Percentiles rank a stretch among this genome's conserved stretches.
Conservation (phyloP, 2,329 filamentous ascomycete genomes). For the Ustulina deusta region DNA sequence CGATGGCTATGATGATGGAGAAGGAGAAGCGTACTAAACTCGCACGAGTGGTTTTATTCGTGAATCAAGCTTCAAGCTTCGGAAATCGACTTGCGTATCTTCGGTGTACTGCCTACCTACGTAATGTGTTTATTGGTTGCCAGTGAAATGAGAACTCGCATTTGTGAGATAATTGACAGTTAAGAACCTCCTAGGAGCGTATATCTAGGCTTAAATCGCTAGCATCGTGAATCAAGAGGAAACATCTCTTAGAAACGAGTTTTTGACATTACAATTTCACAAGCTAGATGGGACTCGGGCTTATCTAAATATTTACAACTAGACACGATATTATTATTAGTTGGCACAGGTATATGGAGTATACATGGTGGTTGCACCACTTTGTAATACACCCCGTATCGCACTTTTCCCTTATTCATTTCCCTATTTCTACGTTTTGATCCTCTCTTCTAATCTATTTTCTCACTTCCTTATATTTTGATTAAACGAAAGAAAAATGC, state of each 20-base stretch:
- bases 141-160: not conserved
- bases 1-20: constrained; percentile 50
- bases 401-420: too few relatives aligned
- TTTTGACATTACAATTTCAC: not conserved
- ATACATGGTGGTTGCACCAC: too few relatives aligned
- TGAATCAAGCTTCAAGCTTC: constrained; percentile 1
- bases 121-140: not conserved
- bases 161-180: not conserved
- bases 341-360: too few relatives aligned
- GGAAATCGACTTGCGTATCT: not conserved
- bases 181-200: not conserved
- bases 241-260: not conserved
- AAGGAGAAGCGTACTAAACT: constrained; percentile 45
- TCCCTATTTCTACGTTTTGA: too few relatives aligned
- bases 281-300: not conserved
- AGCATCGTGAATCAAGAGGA: not conserved
- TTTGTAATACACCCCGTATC: too few relatives aligned
- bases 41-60: constrained; percentile 18
- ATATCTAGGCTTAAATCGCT: not conserved
- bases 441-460: too few relatives aligned
- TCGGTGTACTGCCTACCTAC: constrained; percentile 3
- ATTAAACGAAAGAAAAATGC: too few relatives aligned
- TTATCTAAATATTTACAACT: not conserved
- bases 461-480: too few relatives aligned
- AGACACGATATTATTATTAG: too few relatives aligned